Evolutionary conservation across 1,139 yeast genomes (phyloP).

Genomic region (Zygosaccharomyces sapae): DNA sequence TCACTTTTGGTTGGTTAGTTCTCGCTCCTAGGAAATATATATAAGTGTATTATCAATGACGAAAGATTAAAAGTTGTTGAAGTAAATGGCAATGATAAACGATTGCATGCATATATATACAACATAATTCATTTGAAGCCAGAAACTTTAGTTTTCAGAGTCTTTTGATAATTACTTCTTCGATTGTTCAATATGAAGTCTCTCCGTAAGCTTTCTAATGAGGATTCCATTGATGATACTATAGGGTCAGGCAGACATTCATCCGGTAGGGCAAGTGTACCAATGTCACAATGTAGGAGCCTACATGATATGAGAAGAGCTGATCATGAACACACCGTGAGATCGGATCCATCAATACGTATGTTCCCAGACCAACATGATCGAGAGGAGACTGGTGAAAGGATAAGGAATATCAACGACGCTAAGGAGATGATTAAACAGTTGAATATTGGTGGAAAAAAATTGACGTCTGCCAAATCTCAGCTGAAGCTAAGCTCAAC

Average conservation of each 20-base stretch:
- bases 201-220: not conserved
- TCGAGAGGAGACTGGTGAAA: constrained; percentile 9
- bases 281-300: constrained; percentile 3
- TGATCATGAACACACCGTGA: constrained; percentile 5
- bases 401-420: constrained; percentile 12
- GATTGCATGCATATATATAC: not conserved
- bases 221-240: not conserved
- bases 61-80: not conserved
- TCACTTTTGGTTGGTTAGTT: not conserved
- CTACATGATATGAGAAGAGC: constrained; percentile 4
- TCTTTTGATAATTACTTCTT: not conserved
- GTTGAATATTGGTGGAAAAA: constrained; percentile 15
- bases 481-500: constrained; percentile 78
- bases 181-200: not conserved
- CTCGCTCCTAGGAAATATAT: not conserved
- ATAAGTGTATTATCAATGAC: not conserved
- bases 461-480: constrained; percentile 39
- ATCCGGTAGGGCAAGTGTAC: not conserved
- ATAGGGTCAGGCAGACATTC: not conserved
- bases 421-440: constrained; percentile 17
- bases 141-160: not conserved
- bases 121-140: not conserved
- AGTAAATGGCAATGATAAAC: not conserved
- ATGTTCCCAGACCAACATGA: constrained; percentile 4
- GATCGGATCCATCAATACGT: constrained; percentile 12